Evolutionary conservation across 139 green algal genomes (phyloP), one percentile per base, ranked within the genome.

Genomic region (Yamagishiella unicocca): DNA sequence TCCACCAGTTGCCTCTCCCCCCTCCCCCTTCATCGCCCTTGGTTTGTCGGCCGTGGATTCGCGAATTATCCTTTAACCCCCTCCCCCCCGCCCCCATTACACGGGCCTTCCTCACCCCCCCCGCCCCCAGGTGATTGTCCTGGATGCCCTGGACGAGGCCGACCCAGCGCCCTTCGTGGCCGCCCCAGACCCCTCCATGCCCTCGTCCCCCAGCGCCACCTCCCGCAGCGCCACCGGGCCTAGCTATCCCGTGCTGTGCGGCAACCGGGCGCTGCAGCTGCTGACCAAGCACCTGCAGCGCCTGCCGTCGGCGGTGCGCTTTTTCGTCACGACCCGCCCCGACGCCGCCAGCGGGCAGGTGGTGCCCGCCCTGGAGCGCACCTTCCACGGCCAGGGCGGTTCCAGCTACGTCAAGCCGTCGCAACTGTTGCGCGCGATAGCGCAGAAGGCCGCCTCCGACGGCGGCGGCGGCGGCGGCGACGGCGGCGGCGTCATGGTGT

Each of bases 71-170:
- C n/a, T n/a, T n/a, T n/a, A n/a, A n/a, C n/a, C n/a, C n/a, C n/a
- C n/a, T n/a, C n/a, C n/a, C n/a, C n/a, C n/a, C n/a, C n/a, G n/a
- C n/a, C n/a, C n/a, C n/a, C n/a, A n/a, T n/a, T n/a, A n/a, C n/a
- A n/a, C n/a, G n/a, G n/a, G n/a, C n/a, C n/a, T n/a, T n/a, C n/a
- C n/a, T n/a, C n/a, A n/a, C n/a, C n/a, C n/a, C n/a, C n/a, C n/a
- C n/a, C n/a, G n/a, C n/a, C n/a, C n/a, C 4, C 77, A 70, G 53
- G 0, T 64, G 21, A n/a, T 86, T 2, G 37, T 86, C 21, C 42
- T 86, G 46, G 80, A 86, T 27, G 80, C 80, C 7, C 33, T 86
- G 0, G 80, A 86, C 43, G 80, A 86, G 43, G 80, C 80, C 22
- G 80, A 86, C 54, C 80, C 78, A 33, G 10, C 42, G 31, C 74